Base-by-base conservation (phyloP, 2,329 filamentous ascomycete species). In the Alternaria sp. region DNA sequence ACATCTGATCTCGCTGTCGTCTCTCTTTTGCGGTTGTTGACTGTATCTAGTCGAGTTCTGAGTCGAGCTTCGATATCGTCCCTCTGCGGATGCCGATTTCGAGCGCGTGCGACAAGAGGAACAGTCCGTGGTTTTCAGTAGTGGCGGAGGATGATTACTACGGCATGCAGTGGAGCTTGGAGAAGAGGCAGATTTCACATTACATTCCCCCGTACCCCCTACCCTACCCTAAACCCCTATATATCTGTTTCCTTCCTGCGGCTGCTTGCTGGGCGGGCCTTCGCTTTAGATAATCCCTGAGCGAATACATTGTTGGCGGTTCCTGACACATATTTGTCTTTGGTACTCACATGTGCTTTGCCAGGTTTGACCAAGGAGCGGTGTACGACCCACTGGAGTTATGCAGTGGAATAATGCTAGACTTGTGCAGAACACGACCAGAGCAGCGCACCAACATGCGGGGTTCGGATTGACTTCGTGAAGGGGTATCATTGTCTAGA, bases 1-100 rank as follows among this genome's bases (percentile, higher is more conserved):
- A 93, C 85, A 94, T 98, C 83, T 98, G 89, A 89, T 75, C 69
- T 74, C 60, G 25, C 49, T 50, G 50, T 58, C 57, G 46, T 66
- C 63, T 61, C 53, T 77, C 75, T 65, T 69, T 72, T 69, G 67
- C 65, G 71, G 71, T 75, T 71, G 74, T 77, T 78, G 68, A 73
- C 71, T 69, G 50, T 65, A 61, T 64, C 56, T 68, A 75, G 70
- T 68, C 58, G 65, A 73, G 37, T 71, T 68, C 62, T 71, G 63
- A 66, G 65, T 63, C 65, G 71, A 74, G 69, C 64, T 70, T 72
- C 58, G 60, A 30, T 37, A 37, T 60, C 56, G 37, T 57, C 21
- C 51, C 41, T 60, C 53, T 50, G 47, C 63, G 55, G 62, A 64
- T 61, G 60, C 63, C 63, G 63, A 30, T 41, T 63, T 63, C 63